Evolutionary conservation across 225 moss, liverwort and hornwort genomes (phyloP), one percentile per base, ranked within the genome.

Genomic region (Asterella californica): DNA sequence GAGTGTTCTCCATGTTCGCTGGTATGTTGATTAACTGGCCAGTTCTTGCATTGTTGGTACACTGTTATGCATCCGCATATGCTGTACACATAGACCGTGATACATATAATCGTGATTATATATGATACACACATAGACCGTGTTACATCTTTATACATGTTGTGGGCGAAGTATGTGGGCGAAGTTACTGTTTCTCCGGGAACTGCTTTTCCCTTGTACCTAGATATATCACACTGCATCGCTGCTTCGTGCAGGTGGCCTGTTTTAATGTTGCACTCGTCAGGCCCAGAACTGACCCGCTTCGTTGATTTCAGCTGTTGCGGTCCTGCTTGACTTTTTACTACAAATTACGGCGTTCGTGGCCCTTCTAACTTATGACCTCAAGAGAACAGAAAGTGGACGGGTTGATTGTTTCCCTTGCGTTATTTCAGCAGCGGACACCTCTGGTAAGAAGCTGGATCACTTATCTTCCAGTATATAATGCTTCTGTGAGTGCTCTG

Each of bases 1-100:
- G 86, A 84, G 94, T 99, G 79, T 99, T 99, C 86, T 99, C 97
- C 65, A 93, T 94, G 86, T 99, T 99, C 89, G 97, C 97, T 83
- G 97, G 97, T 94, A 90, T 71, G 33, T 79, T 11, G 45, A 12
- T 42, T 46, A 19, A 14, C 7, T 63, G 6, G n/a, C 25, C 2
- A 79, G n/a, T 71, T 61, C 5, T 27, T n/a, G 61, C 5, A n/a
- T 6, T 27, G 46, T 47, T 10, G 47, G 71, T 27, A 38, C 42
- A 57, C 18, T 19, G 4, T 17, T 19, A 57, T 42, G 42, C 42
- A 42, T 2, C 7, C 42, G 42, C 4, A n/a, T n/a, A n/a, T n/a
- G n/a, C n/a, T n/a, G n/a, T n/a, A n/a, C n/a, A n/a, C n/a, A n/a
- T n/a, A n/a, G n/a, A n/a, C n/a, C n/a, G n/a, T n/a, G n/a, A n/a